Percentiles rank a stretch among this genome's conserved stretches.
Evolutionary conservation across 1,284 basidiomycete species (phyloP).

Genomic region (Puccinia hordei): DNA sequence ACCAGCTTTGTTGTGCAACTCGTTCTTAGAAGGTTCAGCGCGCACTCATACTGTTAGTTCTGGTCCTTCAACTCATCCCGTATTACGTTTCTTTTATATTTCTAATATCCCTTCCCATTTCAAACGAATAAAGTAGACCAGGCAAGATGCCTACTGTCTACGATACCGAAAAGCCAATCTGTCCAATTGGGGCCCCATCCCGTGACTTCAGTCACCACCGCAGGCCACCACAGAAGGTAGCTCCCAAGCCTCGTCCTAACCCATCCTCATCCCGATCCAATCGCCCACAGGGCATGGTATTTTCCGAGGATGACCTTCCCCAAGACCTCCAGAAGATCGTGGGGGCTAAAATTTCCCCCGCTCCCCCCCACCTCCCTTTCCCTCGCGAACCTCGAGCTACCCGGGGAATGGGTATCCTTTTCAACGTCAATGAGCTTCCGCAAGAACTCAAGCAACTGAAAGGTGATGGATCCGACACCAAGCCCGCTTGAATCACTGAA

Average conservation of each 20-base stretch:
- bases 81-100: too few species aligned
- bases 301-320: background rate
- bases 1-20: background rate
- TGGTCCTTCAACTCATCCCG: too few species aligned
- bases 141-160: background rate
- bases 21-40: background rate
- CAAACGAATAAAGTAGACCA: background rate
- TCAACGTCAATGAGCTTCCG: background rate
- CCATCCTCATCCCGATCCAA: background rate
- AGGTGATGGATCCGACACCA: background rate
- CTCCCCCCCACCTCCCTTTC: background rate
- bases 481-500: background rate
- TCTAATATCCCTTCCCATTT: background rate
- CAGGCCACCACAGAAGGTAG: background rate
- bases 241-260: background rate
- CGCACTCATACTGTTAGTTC: too few species aligned
- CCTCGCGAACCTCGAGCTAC: background rate
- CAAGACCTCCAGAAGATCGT: background rate
- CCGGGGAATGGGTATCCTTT: background rate
- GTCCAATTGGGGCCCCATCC: background rate
- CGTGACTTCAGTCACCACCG: background rate
- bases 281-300: background rate
- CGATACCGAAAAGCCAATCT: background rate
- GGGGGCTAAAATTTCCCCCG: background rate
- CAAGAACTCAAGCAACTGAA: background rate